phyloP scores from a whole-genome alignment of 768 basidiomycete species.

The Collybia mongolica region DNA sequence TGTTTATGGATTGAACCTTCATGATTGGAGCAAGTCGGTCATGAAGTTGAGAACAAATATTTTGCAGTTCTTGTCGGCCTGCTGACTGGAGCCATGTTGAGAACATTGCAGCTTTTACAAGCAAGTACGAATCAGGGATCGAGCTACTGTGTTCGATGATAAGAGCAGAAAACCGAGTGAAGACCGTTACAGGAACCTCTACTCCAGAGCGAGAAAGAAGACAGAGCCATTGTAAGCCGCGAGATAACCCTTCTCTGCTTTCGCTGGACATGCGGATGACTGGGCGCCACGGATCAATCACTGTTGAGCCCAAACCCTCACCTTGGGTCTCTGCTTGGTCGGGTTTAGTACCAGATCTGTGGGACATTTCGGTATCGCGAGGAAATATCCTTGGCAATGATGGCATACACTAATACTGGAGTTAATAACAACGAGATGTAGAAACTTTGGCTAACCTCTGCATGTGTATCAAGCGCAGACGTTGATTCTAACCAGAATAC shows the following conservation, averaged over 20 bases:
- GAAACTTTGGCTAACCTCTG: constrained; percentile 33
- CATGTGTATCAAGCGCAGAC: constrained; percentile 26
- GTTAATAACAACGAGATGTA: not conserved
- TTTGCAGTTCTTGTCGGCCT: constrained; percentile 59
- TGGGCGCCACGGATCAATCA: constrained; percentile 55
- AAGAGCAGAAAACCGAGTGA: constrained; percentile 44
- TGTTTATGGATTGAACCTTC: constrained; percentile 31
- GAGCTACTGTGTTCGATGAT: constrained; percentile 35
- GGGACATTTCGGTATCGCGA: constrained; percentile 43
- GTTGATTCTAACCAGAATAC: constrained; percentile 56
- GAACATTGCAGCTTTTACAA: constrained; percentile 52
- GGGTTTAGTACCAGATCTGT: constrained; percentile 34
- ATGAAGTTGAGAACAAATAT: constrained; percentile 48
- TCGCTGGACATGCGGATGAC: constrained; percentile 42
- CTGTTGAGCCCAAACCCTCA: constrained; percentile 21
- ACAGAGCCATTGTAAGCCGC: constrained; percentile 57
- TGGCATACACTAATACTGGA: constrained; percentile 40
- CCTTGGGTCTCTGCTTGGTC: constrained; percentile 27
- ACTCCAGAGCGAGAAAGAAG: constrained; percentile 64
- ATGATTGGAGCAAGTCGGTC: constrained; percentile 38
- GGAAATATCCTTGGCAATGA: constrained; percentile 59
- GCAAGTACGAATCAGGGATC: constrained; percentile 43
- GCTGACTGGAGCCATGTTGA: constrained; percentile 63
- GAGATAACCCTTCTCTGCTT: constrained; percentile 40
- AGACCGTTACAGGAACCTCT: constrained; percentile 53